Evolutionary conservation across 2,329 filamentous ascomycete genomes (phyloP), one percentile per base, ranked within the genome.

Genomic region (Ceratocystis lukuohia): DNA sequence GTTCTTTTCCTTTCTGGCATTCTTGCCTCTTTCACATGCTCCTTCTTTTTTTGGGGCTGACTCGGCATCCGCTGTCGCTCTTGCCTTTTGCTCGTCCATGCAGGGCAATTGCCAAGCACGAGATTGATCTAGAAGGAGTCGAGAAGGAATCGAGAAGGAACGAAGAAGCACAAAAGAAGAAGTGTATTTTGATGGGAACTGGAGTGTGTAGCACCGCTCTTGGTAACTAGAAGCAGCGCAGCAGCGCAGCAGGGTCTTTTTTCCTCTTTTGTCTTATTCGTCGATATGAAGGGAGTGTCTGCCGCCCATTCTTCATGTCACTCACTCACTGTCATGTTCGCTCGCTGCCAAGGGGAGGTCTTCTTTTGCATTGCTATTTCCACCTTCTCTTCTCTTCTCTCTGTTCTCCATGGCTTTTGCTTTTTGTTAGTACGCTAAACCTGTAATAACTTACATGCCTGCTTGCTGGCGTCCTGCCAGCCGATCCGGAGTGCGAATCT

Each of bases 21-120:
- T 50, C n/a, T 50, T 50, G n/a, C 46, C 50, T 57, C 15, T 30
- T 57, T 57, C 50, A 57, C 50, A 57, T 57, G 50, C 17, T 25
- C 50, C 8, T 30, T 20, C 15, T 22, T 57, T 3, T 57, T 30
- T 57, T 28, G 30, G 17, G 30, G 50, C 50, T 50, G 17, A 57
- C 50, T 56, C 50, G 50, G 50, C 50, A 22, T 10, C 33, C 33
- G 33, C 33, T 37, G 33, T 37, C 8, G 33, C 33, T 37, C 33
- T 37, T 37, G 33, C 33, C 33, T 37, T 37, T 37, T 37, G 3
- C 22, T 57, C 20, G 50, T 28, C 28, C 3, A 57, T 57, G 50
- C 25, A 57, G 22, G 33, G 50, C 22, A 57, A 57, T 30, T 30
- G 22, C 50, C 50, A 25, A 57, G 50, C 12, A 17, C 20, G 12